Evolutionary conservation across 2,329 filamentous ascomycete genomes (phyloP).

Genomic region (Apiospora malaysiana): DNA sequence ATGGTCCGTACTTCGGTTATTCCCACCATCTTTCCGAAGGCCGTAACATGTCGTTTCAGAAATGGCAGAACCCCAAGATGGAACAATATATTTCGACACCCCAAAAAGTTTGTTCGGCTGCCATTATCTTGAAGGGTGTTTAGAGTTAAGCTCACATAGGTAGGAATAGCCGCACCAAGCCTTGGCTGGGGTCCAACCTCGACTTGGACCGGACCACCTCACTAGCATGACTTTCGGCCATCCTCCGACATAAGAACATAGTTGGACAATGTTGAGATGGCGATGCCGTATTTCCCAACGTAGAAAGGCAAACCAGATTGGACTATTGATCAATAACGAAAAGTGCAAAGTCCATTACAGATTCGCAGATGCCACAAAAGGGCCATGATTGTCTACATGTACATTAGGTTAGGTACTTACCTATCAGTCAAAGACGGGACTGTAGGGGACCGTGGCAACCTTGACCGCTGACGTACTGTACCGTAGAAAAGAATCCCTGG

Average conservation of each 20-base stretch:
- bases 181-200: neutral
- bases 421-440: neutral
- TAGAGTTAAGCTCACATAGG: neutral
- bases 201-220: too few relatives aligned
- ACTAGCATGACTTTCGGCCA: neutral
- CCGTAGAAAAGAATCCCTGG: conserved; percentile 1
- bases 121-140: neutral
- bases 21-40: neutral
- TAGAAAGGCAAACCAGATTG: neutral
- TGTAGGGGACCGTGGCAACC: neutral
- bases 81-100: neutral
- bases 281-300: neutral
- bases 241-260: neutral
- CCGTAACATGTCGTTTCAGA: conserved; percentile 2
- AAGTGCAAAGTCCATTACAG: neutral
- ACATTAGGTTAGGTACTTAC: too few relatives aligned
- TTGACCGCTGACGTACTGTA: conserved; percentile 20
- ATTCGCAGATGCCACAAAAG: neutral
- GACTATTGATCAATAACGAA: neutral
- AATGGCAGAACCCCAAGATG: neutral
- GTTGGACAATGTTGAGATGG: neutral
- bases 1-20: conserved; percentile 10
- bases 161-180: neutral
- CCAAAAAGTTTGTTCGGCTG: neutral
- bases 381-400: neutral